Evolutionary conservation across 305 asterid genomes (phyloP).

Genomic region (Rubia occidens): DNA sequence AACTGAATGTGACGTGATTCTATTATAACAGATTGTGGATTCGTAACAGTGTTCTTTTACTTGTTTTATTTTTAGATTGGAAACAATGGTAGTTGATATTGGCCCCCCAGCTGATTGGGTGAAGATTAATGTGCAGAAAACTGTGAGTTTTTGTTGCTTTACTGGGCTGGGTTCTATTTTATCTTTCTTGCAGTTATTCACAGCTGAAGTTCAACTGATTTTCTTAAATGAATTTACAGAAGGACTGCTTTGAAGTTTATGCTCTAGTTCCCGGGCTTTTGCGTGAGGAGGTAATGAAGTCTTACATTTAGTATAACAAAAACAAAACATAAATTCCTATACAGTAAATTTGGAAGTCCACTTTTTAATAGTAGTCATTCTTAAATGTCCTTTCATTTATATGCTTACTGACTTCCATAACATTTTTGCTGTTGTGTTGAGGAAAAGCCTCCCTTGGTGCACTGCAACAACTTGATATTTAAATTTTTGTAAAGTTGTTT

Average conservation of each 20-base stretch:
- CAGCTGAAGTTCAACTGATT: conserved; percentile 22
- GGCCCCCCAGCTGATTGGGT: conserved; percentile 95
- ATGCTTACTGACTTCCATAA: too few species aligned
- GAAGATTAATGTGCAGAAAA: conserved; percentile 85
- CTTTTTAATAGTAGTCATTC: too few species aligned
- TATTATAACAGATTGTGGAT: background rate
- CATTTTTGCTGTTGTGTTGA: too few species aligned
- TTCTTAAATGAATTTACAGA: conserved; percentile 38
- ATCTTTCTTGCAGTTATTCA: conserved; percentile 16
- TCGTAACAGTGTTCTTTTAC: conserved; percentile 2
- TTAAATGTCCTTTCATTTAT: too few species aligned
- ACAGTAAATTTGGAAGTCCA: too few species aligned
- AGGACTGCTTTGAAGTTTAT: conserved; percentile 90
- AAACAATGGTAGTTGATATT: conserved; percentile 65
- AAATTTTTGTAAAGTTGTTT: too few species aligned
- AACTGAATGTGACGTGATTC: too few species aligned
- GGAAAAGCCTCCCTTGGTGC: too few species aligned
- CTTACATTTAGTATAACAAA: background rate
- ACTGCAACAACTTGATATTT: too few species aligned
- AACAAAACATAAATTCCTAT: too few species aligned
- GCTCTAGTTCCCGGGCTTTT: conserved; percentile 93
- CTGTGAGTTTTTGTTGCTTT: conserved; percentile 37
- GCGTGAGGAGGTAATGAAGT: conserved; percentile 72
- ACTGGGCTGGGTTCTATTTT: conserved; percentile 18
- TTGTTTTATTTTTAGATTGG: conserved; percentile 37